phyloP scores from a whole-genome alignment of 1,284 basidiomycete species.

The Trametes pubescens region DNA sequence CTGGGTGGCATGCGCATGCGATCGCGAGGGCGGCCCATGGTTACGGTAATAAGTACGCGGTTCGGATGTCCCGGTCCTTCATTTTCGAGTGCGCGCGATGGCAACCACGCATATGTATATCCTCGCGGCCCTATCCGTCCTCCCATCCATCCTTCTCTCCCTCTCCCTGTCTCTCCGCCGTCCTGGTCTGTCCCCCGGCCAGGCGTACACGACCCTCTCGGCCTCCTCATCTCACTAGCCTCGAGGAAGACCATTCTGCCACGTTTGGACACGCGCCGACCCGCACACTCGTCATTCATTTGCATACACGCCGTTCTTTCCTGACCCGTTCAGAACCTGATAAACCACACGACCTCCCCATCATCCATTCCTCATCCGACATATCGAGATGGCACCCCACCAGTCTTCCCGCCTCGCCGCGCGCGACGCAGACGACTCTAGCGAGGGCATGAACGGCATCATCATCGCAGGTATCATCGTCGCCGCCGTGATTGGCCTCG shows the following conservation, averaged over 20 bases:
- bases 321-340: not conserved
- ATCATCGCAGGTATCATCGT: slow-evolving; percentile 58
- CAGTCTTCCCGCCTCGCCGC: slow-evolving; percentile 10
- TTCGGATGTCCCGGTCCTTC: slow-evolving; percentile 11
- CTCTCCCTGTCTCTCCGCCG: slow-evolving; percentile 1
- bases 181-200: not conserved
- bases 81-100: slow-evolving; percentile 14
- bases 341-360: slow-evolving; percentile 3
- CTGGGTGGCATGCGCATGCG: slow-evolving; percentile 3
- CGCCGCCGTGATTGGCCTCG: slow-evolving; percentile 49
- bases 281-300: slow-evolving; percentile 25
- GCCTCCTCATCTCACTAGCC: not conserved
- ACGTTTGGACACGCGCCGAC: slow-evolving; percentile 17
- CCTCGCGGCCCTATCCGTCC: not conserved
- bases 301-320: slow-evolving; percentile 22
- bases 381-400: slow-evolving; percentile 26
- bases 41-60: slow-evolving; percentile 13
- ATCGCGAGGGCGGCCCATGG: slow-evolving; percentile 18
- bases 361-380: not conserved
- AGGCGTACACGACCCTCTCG: slow-evolving; percentile 13
- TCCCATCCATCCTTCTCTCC: not conserved
- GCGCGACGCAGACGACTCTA: slow-evolving; percentile 14
- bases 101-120: slow-evolving; percentile 16
- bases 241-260: not conserved
- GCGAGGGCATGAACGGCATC: slow-evolving; percentile 40